Percentiles rank a stretch among this genome's conserved stretches.
Conservation (phyloP, 2,329 filamentous ascomycete genomes). For the Cryphonectria japonica region DNA sequence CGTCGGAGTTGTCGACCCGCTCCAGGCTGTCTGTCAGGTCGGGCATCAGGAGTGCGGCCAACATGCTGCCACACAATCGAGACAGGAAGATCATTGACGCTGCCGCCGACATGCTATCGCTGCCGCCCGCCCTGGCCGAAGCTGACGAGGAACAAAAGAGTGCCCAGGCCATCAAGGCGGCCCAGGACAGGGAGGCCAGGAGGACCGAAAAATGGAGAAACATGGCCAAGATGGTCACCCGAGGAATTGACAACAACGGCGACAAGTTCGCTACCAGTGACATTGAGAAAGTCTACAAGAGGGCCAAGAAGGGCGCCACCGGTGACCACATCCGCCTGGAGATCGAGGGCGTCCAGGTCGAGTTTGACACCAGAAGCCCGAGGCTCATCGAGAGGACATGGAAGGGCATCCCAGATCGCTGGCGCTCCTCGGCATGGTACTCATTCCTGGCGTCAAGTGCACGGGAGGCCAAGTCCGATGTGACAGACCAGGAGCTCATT, state of each 20-base stretch:
- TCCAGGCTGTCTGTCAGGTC: constrained; percentile 59
- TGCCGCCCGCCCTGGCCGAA: constrained; percentile 60
- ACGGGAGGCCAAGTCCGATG: constrained; percentile 63
- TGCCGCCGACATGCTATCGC: constrained; percentile 68
- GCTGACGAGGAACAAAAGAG: constrained; percentile 59
- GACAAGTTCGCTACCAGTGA: constrained; percentile 79
- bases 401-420: constrained; percentile 97
- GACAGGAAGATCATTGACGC: constrained; percentile 66
- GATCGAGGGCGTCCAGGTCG: constrained; percentile 65
- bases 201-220: constrained; percentile 69
- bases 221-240: constrained; percentile 63
- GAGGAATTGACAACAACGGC: constrained; percentile 56
- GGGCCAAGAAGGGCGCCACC: constrained; percentile 69
- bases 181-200: constrained; percentile 66
- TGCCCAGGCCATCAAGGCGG: constrained; percentile 55
- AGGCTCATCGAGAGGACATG: constrained; percentile 90
- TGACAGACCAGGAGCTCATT: constrained; percentile 73
- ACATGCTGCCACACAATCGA: constrained; percentile 63
- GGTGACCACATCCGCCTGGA: constrained; percentile 53
- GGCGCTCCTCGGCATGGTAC: constrained; percentile 93
- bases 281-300: constrained; percentile 57
- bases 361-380: constrained; percentile 81
- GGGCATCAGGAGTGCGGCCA: constrained; percentile 60
- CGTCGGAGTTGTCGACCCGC: constrained; percentile 54
- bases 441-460: constrained; percentile 85